Base-by-base conservation (phyloP, 306 rosid genomes). In the Senna tora region DNA sequence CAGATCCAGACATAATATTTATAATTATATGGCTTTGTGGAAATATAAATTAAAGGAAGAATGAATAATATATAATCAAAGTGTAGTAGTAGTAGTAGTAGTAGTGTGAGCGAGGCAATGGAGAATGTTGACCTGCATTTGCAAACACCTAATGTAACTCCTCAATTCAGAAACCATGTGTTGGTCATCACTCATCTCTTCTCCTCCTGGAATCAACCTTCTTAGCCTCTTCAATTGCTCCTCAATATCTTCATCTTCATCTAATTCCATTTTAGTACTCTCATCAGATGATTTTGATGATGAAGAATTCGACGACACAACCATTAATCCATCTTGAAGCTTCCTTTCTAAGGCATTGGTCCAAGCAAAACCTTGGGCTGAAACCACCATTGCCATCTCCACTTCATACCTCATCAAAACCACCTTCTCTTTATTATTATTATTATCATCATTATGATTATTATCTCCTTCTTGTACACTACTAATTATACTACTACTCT, bases 41-140 rank as follows among this genome's bases (percentile, higher is more conserved):
- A 25, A 25, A 25, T 25, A 25, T 25, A 25, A 41, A 7, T 1
- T n/a, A 20, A 7, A 59, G 46, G 16, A 59, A 60, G 52, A 39
- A 61, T 17, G 7, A 38, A 43, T 38, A 25, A 41, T n/a, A 64
- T 38, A 58, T 69, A 36, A 36, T 36, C 8, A 36, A 36, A 36
- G 63, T 25, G 30, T 25, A 25, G n/a, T n/a, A n/a, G n/a, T n/a
- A n/a, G n/a, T n/a, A n/a, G n/a, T n/a, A n/a, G n/a, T n/a, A n/a
- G n/a, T 3, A 65, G 79, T 30, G 61, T 51, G 76, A 66, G 81
- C 71, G 17, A 90, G 81, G 62, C 79, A 80, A 22, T 79, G 82
- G 67, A 90, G 96, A 86, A 86, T 74, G 53, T 84, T 84, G 49
- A 90, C 93, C 86, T 90, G 96, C 77, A 86, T 75, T 79, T 90